These are phyloP conservation scores for Nitzschia sp. DNA, from an alignment of 108 stramenopile species.

Conservation along the genomic window DNA sequence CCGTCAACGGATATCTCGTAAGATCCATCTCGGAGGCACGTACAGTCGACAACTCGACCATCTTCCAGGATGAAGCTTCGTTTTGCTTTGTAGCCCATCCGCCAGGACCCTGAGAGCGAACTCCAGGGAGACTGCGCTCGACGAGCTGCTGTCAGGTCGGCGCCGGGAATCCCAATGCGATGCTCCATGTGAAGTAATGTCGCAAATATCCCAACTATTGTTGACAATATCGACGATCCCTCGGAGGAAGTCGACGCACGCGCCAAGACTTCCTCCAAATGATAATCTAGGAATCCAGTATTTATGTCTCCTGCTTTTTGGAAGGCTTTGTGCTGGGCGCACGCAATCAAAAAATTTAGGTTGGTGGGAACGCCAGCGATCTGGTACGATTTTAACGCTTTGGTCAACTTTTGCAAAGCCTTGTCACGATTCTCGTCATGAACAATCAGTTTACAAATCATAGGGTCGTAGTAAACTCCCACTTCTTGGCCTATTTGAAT, in stretches of 20 bases:
- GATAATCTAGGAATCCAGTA: constrained; percentile 82
- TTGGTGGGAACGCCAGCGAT: constrained; percentile 90
- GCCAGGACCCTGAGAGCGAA: constrained; percentile 49
- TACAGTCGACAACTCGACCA: constrained; percentile 30
- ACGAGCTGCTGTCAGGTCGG: constrained; percentile 12
- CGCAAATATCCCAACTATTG: constrained; percentile 53
- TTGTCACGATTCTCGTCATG: constrained; percentile 48
- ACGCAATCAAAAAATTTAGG: constrained; percentile 80
- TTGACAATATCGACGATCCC: constrained; percentile 18
- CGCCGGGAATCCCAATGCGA: constrained; percentile 25
- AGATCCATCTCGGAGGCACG: constrained; percentile 48
- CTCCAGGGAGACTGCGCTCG: constrained; percentile 39
- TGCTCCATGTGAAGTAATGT: constrained; percentile 44
- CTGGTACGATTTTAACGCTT: constrained; percentile 64
- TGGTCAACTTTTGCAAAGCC: constrained; percentile 63
- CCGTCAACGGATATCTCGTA: constrained; percentile 37
- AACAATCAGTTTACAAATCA: constrained; percentile 95
- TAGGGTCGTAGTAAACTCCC: constrained; percentile 95
- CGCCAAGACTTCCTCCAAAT: constrained; percentile 31
- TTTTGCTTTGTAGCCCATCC: constrained; percentile 28
- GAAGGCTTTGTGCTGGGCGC: constrained; percentile 73
- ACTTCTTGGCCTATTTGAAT: constrained; percentile 87
- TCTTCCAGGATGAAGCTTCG: constrained; percentile 14
- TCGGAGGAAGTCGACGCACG: constrained; percentile 5
- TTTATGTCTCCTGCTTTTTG: constrained; percentile 64